A percentile compares a stretch with the other conserved stretches of the same genome.
phyloP scores from a whole-genome alignment of 305 asterid genomes.

The Rubia balearica region DNA sequence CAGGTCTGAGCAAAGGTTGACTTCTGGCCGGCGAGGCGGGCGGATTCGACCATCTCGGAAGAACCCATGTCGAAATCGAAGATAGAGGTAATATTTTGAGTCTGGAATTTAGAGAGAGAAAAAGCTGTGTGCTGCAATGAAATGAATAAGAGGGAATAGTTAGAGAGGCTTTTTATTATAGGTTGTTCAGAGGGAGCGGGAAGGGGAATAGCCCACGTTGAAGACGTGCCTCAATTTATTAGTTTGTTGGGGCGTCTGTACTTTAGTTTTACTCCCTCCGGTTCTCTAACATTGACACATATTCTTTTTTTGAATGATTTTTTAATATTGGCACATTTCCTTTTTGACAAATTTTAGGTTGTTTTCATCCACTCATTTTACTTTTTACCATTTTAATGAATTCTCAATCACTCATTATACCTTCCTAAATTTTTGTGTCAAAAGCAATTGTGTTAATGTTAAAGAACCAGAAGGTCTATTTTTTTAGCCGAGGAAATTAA shows the following conservation, averaged over 20 bases:
- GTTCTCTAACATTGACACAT: too few relatives aligned
- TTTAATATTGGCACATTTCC: too few relatives aligned
- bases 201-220: background rate
- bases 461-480: too few relatives aligned
- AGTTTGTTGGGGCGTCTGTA: background rate
- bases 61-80: conserved; percentile 17
- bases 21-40: conserved; percentile 38
- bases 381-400: too few relatives aligned
- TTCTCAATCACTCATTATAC: too few relatives aligned
- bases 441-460: too few relatives aligned
- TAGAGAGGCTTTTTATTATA: background rate
- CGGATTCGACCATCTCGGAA: conserved; percentile 33
- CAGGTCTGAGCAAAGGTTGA: conserved; percentile 66
- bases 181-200: background rate
- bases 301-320: too few relatives aligned
- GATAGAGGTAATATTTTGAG: background rate
- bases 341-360: too few relatives aligned
- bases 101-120: background rate
- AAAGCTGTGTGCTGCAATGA: background rate
- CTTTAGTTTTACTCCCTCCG: too few relatives aligned
- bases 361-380: too few relatives aligned
- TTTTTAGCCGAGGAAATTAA: background rate
- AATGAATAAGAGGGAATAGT: background rate
- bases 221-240: background rate
- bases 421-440: too few relatives aligned